phyloP scores from a whole-genome alignment of 805 yeast genomes.

The Wickerhamiella brachini region DNA sequence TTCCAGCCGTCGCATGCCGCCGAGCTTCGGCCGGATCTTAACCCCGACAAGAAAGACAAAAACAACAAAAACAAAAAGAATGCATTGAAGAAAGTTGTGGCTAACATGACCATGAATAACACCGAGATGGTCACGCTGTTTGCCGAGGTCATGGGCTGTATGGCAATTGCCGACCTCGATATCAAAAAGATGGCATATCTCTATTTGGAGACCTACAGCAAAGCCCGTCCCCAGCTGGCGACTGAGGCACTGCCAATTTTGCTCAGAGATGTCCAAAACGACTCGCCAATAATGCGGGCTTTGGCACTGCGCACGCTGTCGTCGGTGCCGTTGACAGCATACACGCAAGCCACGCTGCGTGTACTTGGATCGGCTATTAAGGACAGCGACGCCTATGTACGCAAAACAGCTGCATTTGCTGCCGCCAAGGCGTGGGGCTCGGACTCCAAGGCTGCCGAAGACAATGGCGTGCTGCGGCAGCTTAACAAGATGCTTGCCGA shows the following conservation, averaged over 20 bases:
- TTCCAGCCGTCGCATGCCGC: slow-evolving; percentile 18
- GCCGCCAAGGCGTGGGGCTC: slow-evolving; percentile 53
- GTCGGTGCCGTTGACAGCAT: slow-evolving; percentile 42
- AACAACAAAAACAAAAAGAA: slow-evolving; percentile 28
- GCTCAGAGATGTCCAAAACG: slow-evolving; percentile 34
- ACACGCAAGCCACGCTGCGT: slow-evolving; percentile 32
- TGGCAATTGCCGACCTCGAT: slow-evolving; percentile 44
- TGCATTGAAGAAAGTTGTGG: slow-evolving; percentile 57
- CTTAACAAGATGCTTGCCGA: slow-evolving; percentile 46
- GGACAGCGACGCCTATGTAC: slow-evolving; percentile 44
- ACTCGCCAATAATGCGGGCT: slow-evolving; percentile 39
- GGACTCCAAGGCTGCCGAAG: slow-evolving; percentile 34
- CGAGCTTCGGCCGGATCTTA: slow-evolving; percentile 25
- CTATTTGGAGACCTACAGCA: slow-evolving; percentile 48
- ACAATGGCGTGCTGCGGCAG: slow-evolving; percentile 31
- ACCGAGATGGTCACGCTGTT: slow-evolving; percentile 56
- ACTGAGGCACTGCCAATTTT: slow-evolving; percentile 42
- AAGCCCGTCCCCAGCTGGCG: slow-evolving; percentile 42
- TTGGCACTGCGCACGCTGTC: slow-evolving; percentile 54
- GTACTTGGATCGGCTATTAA: slow-evolving; percentile 27
- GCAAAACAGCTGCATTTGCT: slow-evolving; percentile 56
- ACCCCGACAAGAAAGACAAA: slow-evolving; percentile 24
- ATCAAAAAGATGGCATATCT: slow-evolving; percentile 58
- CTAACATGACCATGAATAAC: slow-evolving; percentile 74
- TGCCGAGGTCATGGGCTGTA: slow-evolving; percentile 46